These are phyloP conservation scores for Phytophthora cactorum DNA, from an alignment of 352 stramenopile species.

Conservation along the genomic window DNA sequence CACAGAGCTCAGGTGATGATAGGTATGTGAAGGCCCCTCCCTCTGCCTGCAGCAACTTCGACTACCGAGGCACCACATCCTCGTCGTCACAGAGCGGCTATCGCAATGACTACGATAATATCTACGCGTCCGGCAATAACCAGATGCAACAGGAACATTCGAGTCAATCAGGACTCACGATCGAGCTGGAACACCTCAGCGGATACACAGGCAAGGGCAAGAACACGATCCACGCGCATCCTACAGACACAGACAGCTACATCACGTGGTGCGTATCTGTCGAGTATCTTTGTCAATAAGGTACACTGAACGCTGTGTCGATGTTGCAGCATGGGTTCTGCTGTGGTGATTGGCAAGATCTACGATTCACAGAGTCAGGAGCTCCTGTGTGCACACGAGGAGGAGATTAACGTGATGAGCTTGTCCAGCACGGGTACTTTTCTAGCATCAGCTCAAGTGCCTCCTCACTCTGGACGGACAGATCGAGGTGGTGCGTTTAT, in stretches of 20 bases:
- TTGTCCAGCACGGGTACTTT: slow-evolving; percentile 47
- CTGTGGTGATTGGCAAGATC: slow-evolving; percentile 59
- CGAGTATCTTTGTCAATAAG: not conserved
- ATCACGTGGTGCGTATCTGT: slow-evolving; percentile 49
- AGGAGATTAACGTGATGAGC: slow-evolving; percentile 59
- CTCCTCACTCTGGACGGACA: slow-evolving; percentile 38
- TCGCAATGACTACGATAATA: slow-evolving; percentile 21
- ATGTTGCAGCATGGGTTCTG: slow-evolving; percentile 54
- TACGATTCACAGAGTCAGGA: slow-evolving; percentile 60
- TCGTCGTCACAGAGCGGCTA: slow-evolving; percentile 12
- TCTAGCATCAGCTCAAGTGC: slow-evolving; percentile 56
- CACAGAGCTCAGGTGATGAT: slow-evolving; percentile 9
- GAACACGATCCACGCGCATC: slow-evolving; percentile 60
- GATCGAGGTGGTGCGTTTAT: slow-evolving; percentile 31
- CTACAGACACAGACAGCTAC: slow-evolving; percentile 54
- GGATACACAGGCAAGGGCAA: slow-evolving; percentile 65
- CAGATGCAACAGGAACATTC: slow-evolving; percentile 15
- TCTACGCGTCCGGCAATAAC: slow-evolving; percentile 24
- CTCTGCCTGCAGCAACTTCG: slow-evolving; percentile 4
- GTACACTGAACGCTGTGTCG: not conserved
- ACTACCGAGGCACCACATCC: slow-evolving; percentile 1
- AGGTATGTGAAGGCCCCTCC: slow-evolving; percentile 17
- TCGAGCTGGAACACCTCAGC: slow-evolving; percentile 78
- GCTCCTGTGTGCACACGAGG: slow-evolving; percentile 58
- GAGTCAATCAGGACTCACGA: slow-evolving; percentile 10